Evolutionary conservation across 805 yeast genomes (phyloP).

Genomic region (Clavispora phyllophila): DNA sequence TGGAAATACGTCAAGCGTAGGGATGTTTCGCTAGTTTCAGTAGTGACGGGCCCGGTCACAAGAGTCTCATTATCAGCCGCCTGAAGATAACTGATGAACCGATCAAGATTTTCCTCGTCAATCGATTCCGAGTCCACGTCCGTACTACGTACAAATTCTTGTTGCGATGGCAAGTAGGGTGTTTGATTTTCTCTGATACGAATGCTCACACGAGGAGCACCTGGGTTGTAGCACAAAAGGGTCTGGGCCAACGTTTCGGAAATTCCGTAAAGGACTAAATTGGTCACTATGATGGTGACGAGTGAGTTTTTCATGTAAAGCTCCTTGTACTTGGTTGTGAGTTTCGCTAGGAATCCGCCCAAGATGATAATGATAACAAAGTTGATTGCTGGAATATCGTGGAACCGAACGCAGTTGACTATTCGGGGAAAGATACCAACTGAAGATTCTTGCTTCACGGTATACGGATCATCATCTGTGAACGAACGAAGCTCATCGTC

Average conservation of each 20-base stretch:
- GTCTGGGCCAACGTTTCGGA: conserved; percentile 89
- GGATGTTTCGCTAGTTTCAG: background rate
- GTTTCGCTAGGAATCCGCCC: conserved; percentile 44
- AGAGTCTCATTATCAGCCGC: conserved; percentile 17
- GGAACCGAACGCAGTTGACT: conserved; percentile 32
- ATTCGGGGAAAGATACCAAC: conserved; percentile 14
- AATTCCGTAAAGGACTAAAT: conserved; percentile 77
- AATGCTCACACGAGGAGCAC: conserved; percentile 20
- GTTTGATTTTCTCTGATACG: conserved; percentile 8
- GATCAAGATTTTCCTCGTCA: conserved; percentile 26
- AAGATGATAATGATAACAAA: conserved; percentile 47
- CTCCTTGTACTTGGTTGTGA: conserved; percentile 54
- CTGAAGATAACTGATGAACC: conserved; percentile 31
- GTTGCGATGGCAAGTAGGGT: background rate
- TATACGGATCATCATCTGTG: conserved; percentile 1
- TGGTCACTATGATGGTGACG: conserved; percentile 76
- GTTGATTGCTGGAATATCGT: conserved; percentile 54
- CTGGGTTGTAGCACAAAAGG: conserved; percentile 30
- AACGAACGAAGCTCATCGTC: background rate
- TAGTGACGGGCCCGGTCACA: background rate
- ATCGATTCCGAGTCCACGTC: background rate
- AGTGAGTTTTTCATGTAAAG: conserved; percentile 62
- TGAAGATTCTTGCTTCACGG: conserved; percentile 7
- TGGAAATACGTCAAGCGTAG: conserved; percentile 44
- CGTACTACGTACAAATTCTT: background rate